Evolutionary conservation across 148 eudicot species (phyloP), one percentile per base, ranked within the genome.

Genomic region (Cornus controversa): DNA sequence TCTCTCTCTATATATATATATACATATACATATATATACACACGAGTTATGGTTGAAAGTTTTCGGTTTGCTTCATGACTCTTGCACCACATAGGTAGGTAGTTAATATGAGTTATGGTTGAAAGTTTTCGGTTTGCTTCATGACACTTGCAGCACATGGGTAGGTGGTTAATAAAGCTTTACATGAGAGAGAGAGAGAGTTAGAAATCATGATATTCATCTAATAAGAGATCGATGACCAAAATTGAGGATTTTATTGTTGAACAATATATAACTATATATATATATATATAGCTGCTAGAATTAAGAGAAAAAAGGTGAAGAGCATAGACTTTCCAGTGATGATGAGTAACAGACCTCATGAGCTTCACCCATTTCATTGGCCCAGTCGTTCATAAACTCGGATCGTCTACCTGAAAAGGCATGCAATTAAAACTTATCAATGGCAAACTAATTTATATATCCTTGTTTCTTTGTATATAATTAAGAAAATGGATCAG

Each of bases 391-490:
- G 47, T 29, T 74, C 80, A 79, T 79, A 73, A 78, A 78, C 73
- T 54, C 74, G 31, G 79, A 75, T 36, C 37, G 42, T 34, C 91
- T 83, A 54, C 89, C 93, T 92, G 84, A 74, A 72, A 84, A 74
- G 23, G 27, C 5, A n/a, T n/a, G n/a, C 70, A 64, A 65, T 47
- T 15, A 13, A 66, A 14, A 14, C 23, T 18, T 10, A 76, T 67
- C 28, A 24, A 25, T 29, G 58, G 24, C 20, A 15, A 15, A 24
- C 16, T 69, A 40, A 40, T 40, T 24, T 70, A 7, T 69, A 31
- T 31, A 31, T 31, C 27, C 26, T 37, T 20, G 5, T 36, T 36
- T 8, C 50, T 4, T 4, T 40, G 5, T 24, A 4, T 29, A 50
- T 50, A 11, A 50, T 50, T 13, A 50, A 67, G 23, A 18, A 31